Evolutionary conservation across 495 filamentous ascomycete genomes (phyloP), one percentile per base, ranked within the genome.

Genomic region (Penicillium tannophilum): DNA sequence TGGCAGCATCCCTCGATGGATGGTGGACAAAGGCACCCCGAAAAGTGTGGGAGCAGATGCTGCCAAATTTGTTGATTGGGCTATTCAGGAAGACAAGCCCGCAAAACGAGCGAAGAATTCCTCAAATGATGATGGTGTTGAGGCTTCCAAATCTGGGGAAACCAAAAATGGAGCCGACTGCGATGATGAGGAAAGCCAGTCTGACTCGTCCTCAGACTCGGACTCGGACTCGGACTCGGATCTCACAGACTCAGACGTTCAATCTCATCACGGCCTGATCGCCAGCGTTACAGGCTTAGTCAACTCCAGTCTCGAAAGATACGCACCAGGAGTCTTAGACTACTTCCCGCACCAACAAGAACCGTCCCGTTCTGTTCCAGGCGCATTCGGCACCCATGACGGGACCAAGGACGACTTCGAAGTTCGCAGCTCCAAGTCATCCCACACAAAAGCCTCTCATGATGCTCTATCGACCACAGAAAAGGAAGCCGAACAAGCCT

Each of bases 11-110:
- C 93, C 93, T 0, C 82, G 90, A 28, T 98, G 94, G 76, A 90
- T 98, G 88, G 90, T 98, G 20, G 94, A 97, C 71, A 86, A 92
- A 66, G 90, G 90, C 41, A 98, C 93, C 1, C 93, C 93, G 0
- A 83, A 81, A 11, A 88, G 91, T 19, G 95, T 98, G 60, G 85
- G 91, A 16, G 74, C 77, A 24, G 93, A 97, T 69, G 91, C 92
- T 0, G 83, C 79, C 52, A 93, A 91, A 74, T 97, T 98, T 63
- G 65, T 98, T 6, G 80, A 92, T 51, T 97, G 93, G 93, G 86
- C 92, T 8, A 81, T 83, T 50, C 74, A 81, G 31, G 82, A 83
- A 50, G 59, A 66, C n/a, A 79, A 82, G 16, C 71, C 78, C 31
- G 67, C 67, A 5, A 74, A 75, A 61, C 20, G 77, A 24, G 66